These are phyloP conservation scores for Flammula alnicola DNA, from an alignment of 1,284 basidiomycete species.

Conservation along the genomic window DNA sequence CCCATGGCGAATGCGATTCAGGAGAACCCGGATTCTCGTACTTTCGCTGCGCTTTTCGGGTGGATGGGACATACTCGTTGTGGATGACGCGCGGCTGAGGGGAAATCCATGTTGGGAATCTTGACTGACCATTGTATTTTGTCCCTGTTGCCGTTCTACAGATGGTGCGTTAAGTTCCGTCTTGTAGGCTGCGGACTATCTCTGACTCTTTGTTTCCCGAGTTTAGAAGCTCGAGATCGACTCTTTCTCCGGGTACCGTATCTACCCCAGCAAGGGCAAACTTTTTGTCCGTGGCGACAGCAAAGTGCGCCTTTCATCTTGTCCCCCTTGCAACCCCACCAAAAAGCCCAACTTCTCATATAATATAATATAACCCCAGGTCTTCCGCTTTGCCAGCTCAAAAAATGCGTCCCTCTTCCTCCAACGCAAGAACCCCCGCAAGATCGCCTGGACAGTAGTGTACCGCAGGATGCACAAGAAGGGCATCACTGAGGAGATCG, in stretches of 20 bases:
- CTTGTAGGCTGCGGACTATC: conserved; percentile 3
- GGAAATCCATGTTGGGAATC: conserved; percentile 15
- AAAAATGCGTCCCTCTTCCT: conserved; percentile 98
- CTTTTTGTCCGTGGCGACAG: conserved; percentile 96
- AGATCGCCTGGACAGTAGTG: conserved; percentile 98
- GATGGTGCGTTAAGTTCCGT: conserved; percentile 39
- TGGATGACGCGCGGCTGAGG: conserved; percentile 44
- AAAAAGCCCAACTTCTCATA: conserved; percentile 4
- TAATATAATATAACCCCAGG: conserved; percentile 46
- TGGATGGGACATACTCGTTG: conserved; percentile 46
- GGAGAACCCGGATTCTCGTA: conserved; percentile 26
- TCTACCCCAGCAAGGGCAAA: conserved; percentile 96
- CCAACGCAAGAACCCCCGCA: conserved; percentile 99
- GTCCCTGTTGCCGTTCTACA: conserved; percentile 23
- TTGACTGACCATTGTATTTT: conserved; percentile 28
- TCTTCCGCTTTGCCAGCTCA: conserved; percentile 90
- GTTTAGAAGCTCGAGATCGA: conserved; percentile 96
- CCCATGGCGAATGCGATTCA: conserved; percentile 20
- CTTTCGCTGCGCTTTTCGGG: conserved; percentile 29
- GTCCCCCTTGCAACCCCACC: neutral
- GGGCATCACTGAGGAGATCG: conserved; percentile 98
- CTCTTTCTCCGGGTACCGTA: conserved; percentile 93
- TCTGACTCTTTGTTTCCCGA: conserved; percentile 36
- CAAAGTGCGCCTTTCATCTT: conserved; percentile 64
- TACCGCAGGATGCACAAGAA: conserved; percentile 99